Base-by-base conservation (phyloP, 2,329 filamentous ascomycete genomes). In the Trichoderma simmonsii region DNA sequence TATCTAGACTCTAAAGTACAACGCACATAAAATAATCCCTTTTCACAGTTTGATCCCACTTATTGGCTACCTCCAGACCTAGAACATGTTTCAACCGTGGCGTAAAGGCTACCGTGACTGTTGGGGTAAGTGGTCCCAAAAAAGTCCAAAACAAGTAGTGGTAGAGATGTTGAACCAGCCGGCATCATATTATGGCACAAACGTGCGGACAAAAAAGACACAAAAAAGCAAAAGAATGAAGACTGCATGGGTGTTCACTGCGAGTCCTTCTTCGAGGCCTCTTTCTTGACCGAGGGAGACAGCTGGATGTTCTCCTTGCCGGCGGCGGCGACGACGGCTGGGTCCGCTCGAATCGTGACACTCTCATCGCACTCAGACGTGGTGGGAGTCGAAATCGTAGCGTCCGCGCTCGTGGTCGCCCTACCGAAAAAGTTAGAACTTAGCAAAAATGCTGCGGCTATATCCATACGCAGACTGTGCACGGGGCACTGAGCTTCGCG, bases 341-440 rank as follows among this genome's bases (percentile, higher is more conserved):
- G 83, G 73, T 88, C 86, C 62, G 86, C 83, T 73, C 85, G 84
- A 75, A 89, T 84, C n/a, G 87, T 88, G 71, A 85, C 83, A 73
- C 84, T 85, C 77, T 89, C 87, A 74, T 87, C 86, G 72, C 81
- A 85, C 74, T 87, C 85, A 61, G 85, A 87, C 70, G 84, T 80
- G 61, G 81, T 80, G 70, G 83, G 81, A 70, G 80, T 81, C 48
- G 78, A 77, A 77, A 81, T 79, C 70, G 80, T 79, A 70, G 81
- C 82, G 73, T 83, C 79, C 71, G 79, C 79, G 75, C 80, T 83
- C 77, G 76, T 75, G 61, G 76, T 77, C 78, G 80, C 79, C 80
- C 82, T 83, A 73, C 36, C 72, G 74, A 74, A 74, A 74, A 77
- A 72, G 78, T 83, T 78, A 82, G 80, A 82, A 77, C 71, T 73